Evolutionary conservation across 2,329 filamentous ascomycete species (phyloP).

Genomic region (Dactylellina sp.): DNA sequence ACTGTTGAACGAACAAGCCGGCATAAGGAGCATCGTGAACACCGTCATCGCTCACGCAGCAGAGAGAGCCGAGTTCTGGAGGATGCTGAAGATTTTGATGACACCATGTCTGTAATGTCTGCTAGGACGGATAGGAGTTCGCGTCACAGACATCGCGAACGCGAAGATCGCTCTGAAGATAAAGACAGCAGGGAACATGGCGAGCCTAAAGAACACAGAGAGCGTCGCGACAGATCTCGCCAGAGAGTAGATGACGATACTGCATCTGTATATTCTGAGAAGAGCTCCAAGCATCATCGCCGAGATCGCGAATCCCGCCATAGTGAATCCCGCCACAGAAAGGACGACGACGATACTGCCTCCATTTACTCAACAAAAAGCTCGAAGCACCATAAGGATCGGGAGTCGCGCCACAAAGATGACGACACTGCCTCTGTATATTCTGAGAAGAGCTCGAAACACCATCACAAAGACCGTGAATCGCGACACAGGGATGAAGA

Average conservation of each 20-base stretch:
- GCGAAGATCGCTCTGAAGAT: slow-evolving; percentile 40
- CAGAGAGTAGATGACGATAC: slow-evolving; percentile 34
- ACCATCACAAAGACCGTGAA: slow-evolving; percentile 14
- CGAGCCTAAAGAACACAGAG: slow-evolving; percentile 21
- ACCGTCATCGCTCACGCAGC: slow-evolving; percentile 51
- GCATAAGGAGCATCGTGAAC: slow-evolving; percentile 46
- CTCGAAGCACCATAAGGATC: slow-evolving; percentile 2
- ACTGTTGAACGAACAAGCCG: slow-evolving; percentile 30
- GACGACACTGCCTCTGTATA: not conserved
- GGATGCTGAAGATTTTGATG: slow-evolving; percentile 44
- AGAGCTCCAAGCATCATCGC: slow-evolving; percentile 47
- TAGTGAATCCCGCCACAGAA: slow-evolving; percentile 27
- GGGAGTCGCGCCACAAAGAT: not conserved
- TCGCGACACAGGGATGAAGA: slow-evolving; percentile 12
- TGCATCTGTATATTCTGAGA: slow-evolving; percentile 39
- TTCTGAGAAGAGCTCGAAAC: not conserved
- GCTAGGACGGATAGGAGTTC: slow-evolving; percentile 43
- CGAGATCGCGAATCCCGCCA: slow-evolving; percentile 37
- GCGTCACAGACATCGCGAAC: slow-evolving; percentile 44
- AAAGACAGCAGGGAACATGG: slow-evolving; percentile 17
- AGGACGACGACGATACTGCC: slow-evolving; percentile 20
- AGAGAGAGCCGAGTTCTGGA: slow-evolving; percentile 37
- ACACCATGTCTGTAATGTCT: slow-evolving; percentile 43
- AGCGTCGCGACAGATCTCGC: slow-evolving; percentile 14
- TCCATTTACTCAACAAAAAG: slow-evolving; percentile 7